Base-by-base conservation (phyloP, 1,284 basidiomycete species). In the Trametes hirsuta region DNA sequence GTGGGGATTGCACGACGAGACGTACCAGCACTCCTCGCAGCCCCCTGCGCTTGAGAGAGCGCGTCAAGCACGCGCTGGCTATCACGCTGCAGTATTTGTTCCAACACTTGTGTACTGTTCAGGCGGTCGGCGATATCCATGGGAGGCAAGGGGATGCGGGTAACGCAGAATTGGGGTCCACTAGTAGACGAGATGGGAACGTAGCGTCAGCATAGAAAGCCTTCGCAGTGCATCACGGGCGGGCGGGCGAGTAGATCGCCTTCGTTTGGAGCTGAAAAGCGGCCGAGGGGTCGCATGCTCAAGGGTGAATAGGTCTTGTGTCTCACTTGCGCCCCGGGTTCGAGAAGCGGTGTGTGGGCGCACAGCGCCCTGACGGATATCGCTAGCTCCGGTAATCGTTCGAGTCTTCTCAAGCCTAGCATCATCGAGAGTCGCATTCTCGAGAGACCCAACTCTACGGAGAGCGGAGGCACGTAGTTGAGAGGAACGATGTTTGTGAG, bases 21-120 rank as follows among this genome's bases (percentile, higher is more conserved):
- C 63, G 49, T 18, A 66, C 64, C 64, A 22, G 59, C 57, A 40
- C 64, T 66, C 39, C 61, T 55, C 15, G 55, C 40, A 3, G 64
- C 61, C 10, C 57, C 61, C 41, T 63, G 36, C 36, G 55, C 47
- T 4, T 61, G 62, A n/a, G 36, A 53, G 2, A 63, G n/a, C 45
- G 62, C 57, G 5, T 47, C 52, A 34, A 63, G 61, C 42, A 53
- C 52, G 6, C 41, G 48, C 52, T 61, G 53, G 24, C 49, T 35
- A 2, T 50, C 53, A 21, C 53, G 6, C 56, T 53, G 55, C n/a
- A 55, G 6, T 8, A 44, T 14, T 36, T 54, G 40, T 18, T 59
- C 47, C 2, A 40, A 22, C 3, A 45, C 47, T 15, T 25, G 34
- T 12, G 61, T 57, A 45, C 37, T 21, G 44, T 56, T 57, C 36